Conservation (phyloP, 2,329 filamentous ascomycete genomes). For the Exophiala sideris region DNA sequence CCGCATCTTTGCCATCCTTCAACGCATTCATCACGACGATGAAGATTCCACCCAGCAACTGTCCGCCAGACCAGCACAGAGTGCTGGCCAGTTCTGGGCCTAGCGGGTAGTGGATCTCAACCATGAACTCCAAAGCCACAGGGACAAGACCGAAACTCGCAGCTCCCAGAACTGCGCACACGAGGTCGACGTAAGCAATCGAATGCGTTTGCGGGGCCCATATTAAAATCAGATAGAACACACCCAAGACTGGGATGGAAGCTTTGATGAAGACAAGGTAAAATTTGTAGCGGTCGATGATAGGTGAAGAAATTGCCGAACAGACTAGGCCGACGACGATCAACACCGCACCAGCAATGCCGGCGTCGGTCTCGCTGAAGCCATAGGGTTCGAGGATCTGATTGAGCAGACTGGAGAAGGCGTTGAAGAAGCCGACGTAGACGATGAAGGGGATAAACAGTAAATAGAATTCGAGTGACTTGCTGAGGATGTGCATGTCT, state of each 20-base stretch:
- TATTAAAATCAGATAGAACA: conserved; percentile 72
- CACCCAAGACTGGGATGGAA: conserved; percentile 68
- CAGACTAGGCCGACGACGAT: conserved; percentile 82
- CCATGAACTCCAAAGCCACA: conserved; percentile 79
- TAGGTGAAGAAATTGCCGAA: conserved; percentile 71
- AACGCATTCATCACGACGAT: conserved; percentile 79
- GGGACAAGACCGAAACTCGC: conserved; percentile 77
- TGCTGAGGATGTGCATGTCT: conserved; percentile 54
- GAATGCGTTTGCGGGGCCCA: conserved; percentile 68
- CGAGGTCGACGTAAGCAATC: conserved; percentile 60
- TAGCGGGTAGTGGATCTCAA: conserved; percentile 82
- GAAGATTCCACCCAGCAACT: conserved; percentile 80
- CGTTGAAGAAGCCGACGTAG: conserved; percentile 93
- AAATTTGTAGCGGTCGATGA: conserved; percentile 79
- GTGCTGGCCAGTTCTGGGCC: conserved; percentile 81
- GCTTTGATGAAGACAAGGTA: conserved; percentile 72
- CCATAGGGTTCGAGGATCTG: conserved; percentile 86
- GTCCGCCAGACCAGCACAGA: conserved; percentile 80
- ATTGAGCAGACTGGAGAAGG: conserved; percentile 79
- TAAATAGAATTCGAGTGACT: conserved; percentile 72
- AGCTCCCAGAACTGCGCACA: conserved; percentile 74
- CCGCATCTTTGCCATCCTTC: conserved; percentile 46
- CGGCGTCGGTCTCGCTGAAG: conserved; percentile 78
- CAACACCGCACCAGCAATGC: conserved; percentile 82
- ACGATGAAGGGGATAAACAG: conserved; percentile 75